Evolutionary conservation across 495 filamentous ascomycete genomes (phyloP), one percentile per base, ranked within the genome.

Genomic region (Echria macrotheca): DNA sequence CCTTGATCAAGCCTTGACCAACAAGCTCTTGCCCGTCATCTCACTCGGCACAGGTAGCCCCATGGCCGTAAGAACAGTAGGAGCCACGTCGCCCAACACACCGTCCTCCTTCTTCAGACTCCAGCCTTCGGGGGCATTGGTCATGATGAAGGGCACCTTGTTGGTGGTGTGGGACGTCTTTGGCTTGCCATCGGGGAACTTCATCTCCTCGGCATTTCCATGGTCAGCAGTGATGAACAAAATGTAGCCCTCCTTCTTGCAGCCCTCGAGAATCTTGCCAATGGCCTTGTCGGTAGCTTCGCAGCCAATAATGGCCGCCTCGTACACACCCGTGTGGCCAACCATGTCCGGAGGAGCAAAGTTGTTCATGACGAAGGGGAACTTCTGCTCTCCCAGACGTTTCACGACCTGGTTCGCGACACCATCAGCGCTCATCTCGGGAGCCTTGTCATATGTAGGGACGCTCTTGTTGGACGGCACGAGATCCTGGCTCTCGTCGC

Each of bases 271-370:
- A 55, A 98, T 86, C 64, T 84, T 78, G 53, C 89, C 91, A 59
- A 98, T 97, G 25, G 89, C 93, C 71, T 84, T 83, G 61, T 98
- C 93, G 29, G 93, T 97, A 52, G 88, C 85, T 48, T 79, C 73
- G 57, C 85, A 83, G 59, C 84, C 93, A 60, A 89, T 56, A 52
- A 97, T 88, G 46, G 93, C 94, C n/a, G 93, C 93, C 62, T 95
- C 79, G 67, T 96, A 97, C 53, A 96, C 90, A 59, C 93, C 93
- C 8, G 93, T 98, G 73, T 98, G 93, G 57, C 93, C 93, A 53
- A 98, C 93, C 93, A 98, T 98, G 71, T 98, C 93, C 10, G 93
- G 94, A 17, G 94, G 91, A 24, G 93, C 93, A 66, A 98, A 97
- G 80, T 98, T 98, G 83, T 97, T 96, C 93, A 98, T 98, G 60